Evolutionary conservation across 169 alveolate genomes (phyloP).

Genomic region (Plasmodium ovale): DNA sequence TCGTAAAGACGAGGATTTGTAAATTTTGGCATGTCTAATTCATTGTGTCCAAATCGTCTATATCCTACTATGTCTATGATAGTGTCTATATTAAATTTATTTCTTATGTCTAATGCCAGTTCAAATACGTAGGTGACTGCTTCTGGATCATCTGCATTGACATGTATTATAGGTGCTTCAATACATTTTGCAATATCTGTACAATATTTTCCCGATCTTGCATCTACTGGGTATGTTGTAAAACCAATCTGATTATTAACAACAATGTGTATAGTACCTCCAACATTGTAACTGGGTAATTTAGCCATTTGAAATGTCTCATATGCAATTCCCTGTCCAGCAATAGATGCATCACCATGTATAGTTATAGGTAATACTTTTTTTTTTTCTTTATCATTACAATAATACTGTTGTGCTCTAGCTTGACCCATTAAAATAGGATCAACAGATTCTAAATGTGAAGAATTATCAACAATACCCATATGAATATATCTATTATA

Average conservation of each 20-base stretch:
- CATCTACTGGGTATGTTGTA: slow-evolving; percentile 94
- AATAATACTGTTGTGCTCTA: slow-evolving; percentile 91
- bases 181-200: slow-evolving; percentile 94
- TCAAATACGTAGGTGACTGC: slow-evolving; percentile 92
- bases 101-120: slow-evolving; percentile 93
- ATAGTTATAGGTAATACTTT: slow-evolving; percentile 90
- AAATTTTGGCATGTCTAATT: slow-evolving; percentile 95
- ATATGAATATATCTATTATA: slow-evolving; percentile 82
- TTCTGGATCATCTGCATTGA: slow-evolving; percentile 95
- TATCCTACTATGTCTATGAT: slow-evolving; percentile 94
- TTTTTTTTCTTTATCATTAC: slow-evolving; percentile 79
- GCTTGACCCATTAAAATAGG: slow-evolving; percentile 94
- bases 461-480: slow-evolving; percentile 92
- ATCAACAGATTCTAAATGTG: slow-evolving; percentile 95
- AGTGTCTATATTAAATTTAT: slow-evolving; percentile 91
- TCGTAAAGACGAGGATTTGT: slow-evolving; percentile 95
- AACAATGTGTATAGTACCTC: slow-evolving; percentile 94
- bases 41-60: slow-evolving; percentile 95
- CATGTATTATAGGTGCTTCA: slow-evolving; percentile 95
- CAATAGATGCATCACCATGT: slow-evolving; percentile 97
- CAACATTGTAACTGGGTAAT: slow-evolving; percentile 90
- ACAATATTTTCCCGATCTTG: slow-evolving; percentile 91
- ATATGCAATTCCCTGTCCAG: slow-evolving; percentile 97
- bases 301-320: slow-evolving; percentile 94
- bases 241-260: slow-evolving; percentile 96